Evolutionary conservation across 768 basidiomycete genomes (phyloP).

Genomic region (Xerocomus brunneocitrinus): DNA sequence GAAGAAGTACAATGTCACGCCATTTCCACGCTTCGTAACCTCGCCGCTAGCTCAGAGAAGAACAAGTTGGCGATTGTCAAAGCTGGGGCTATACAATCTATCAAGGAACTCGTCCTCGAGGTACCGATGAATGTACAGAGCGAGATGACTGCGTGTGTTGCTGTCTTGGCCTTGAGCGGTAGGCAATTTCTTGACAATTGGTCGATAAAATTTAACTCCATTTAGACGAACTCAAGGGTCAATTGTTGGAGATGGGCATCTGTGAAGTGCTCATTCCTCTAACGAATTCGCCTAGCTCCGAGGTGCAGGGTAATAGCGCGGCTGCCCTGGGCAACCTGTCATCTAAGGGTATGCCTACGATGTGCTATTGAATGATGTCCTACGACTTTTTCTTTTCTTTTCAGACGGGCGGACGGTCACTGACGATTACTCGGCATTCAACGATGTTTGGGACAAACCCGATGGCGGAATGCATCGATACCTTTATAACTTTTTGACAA

Average conservation of each 20-base stretch:
- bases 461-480: conserved; percentile 97
- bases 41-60: conserved; percentile 95
- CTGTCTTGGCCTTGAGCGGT: conserved; percentile 94
- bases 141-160: conserved; percentile 99
- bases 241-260: conserved; percentile 96
- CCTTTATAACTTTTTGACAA: conserved; percentile 88
- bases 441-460: conserved; percentile 96
- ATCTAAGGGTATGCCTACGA: conserved; percentile 68
- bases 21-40: conserved; percentile 92
- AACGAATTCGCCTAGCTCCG: conserved; percentile 92
- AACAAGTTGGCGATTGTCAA: conserved; percentile 98
- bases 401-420: conserved; percentile 70
- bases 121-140: conserved; percentile 97
- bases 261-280: conserved; percentile 96
- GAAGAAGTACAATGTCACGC: conserved; percentile 99
- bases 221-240: conserved; percentile 92
- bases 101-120: conserved; percentile 92
- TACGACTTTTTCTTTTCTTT: not conserved
- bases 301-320: conserved; percentile 98
- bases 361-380: not conserved
- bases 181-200: conserved; percentile 22
- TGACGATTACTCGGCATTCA: conserved; percentile 95
- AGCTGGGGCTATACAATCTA: conserved; percentile 93
- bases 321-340: conserved; percentile 97
- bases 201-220: conserved; percentile 4